phyloP scores from a whole-genome alignment of 2,329 filamentous ascomycete species.

The Samsoniella hepiali region DNA sequence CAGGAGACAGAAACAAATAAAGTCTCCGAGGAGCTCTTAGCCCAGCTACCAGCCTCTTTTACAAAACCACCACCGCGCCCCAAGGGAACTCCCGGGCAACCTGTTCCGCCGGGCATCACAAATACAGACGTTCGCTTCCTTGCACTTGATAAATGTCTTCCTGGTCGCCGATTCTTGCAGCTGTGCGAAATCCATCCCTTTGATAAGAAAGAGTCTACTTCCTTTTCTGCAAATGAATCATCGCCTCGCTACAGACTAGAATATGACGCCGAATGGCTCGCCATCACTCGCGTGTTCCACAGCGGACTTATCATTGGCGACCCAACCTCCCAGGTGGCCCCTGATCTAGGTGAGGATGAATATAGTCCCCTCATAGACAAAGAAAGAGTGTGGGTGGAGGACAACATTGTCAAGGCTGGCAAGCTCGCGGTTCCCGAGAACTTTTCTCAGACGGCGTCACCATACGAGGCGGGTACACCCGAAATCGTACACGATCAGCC shows the following conservation, averaged over 20 bases:
- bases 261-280: conserved; percentile 94
- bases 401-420: conserved; percentile 62
- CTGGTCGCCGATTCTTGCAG: conserved; percentile 77
- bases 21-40: conserved; percentile 64
- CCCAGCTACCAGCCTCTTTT: conserved; percentile 75
- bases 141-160: conserved; percentile 86
- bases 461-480: conserved; percentile 57
- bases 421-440: conserved; percentile 72
- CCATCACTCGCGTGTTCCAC: conserved; percentile 83
- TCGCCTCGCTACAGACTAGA: conserved; percentile 55
- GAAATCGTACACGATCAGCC: conserved; percentile 62
- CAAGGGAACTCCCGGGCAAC: conserved; percentile 50
- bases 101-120: conserved; percentile 67
- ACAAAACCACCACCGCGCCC: conserved; percentile 38
- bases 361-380: conserved; percentile 67
- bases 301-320: conserved; percentile 62
- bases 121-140: conserved; percentile 83
- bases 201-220: conserved; percentile 30
- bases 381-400: conserved; percentile 76
- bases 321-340: conserved; percentile 47
- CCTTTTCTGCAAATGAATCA: conserved; percentile 23
- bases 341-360: conserved; percentile 63
- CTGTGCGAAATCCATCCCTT: conserved; percentile 61
- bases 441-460: conserved; percentile 72
- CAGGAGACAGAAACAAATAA: conserved; percentile 24